Evolutionary conservation across 2,329 filamentous ascomycete species (phyloP).

Genomic region (Neonectria punicea): DNA sequence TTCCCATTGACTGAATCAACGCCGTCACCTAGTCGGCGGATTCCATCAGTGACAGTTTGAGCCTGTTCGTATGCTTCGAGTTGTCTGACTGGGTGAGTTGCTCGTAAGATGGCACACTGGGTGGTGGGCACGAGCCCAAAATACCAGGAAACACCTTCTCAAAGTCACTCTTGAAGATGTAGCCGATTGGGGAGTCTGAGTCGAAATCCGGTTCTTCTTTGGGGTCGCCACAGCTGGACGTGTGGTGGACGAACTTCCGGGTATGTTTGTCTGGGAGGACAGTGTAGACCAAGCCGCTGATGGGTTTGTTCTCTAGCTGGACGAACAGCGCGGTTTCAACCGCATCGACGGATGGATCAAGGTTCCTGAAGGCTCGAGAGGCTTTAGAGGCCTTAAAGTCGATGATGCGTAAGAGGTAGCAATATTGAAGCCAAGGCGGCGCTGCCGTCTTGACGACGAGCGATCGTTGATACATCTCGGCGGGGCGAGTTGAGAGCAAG

Average conservation of each 20-base stretch:
- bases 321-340: conserved; percentile 35
- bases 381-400: conserved; percentile 24
- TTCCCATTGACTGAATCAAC: conserved; percentile 29
- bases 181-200: conserved; percentile 26
- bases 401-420: conserved; percentile 26
- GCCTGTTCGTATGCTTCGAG: neutral
- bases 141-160: conserved; percentile 17
- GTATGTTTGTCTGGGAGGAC: conserved; percentile 9
- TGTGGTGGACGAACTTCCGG: conserved; percentile 17
- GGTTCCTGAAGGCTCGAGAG: neutral
- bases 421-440: conserved; percentile 29
- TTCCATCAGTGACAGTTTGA: conserved; percentile 3
- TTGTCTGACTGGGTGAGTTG: neutral
- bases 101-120: neutral
- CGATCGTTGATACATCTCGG: neutral
- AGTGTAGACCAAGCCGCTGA: conserved; percentile 29
- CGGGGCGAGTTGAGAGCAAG: neutral
- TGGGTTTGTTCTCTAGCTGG: conserved; percentile 3
- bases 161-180: conserved; percentile 35
- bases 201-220: conserved; percentile 21
- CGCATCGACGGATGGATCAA: neutral
- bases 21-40: conserved; percentile 36
- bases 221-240: conserved; percentile 12
- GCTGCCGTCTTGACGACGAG: neutral
- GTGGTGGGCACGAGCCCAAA: conserved; percentile 11